These are phyloP conservation scores for Linnemannia zychae DNA, from an alignment of 192 early-diverging fungal genomes.

Conservation along the genomic window DNA sequence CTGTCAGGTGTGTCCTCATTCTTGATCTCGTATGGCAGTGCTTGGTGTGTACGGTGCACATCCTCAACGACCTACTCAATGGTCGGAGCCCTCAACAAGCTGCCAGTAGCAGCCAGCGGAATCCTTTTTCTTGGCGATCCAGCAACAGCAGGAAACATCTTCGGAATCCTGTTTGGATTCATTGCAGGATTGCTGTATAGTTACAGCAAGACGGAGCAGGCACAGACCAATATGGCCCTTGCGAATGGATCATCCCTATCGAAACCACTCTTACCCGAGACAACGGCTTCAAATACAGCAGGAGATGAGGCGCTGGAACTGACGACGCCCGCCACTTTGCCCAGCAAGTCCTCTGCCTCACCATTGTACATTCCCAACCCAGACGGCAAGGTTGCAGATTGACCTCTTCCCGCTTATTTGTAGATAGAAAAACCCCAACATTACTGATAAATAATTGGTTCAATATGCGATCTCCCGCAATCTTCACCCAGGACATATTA, in stretches of 20 bases:
- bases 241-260: constrained; percentile 1
- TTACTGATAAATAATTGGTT: neutral
- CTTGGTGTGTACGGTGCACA: constrained; percentile 84
- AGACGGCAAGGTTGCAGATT: constrained; percentile 48
- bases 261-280: neutral
- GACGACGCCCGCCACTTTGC: constrained; percentile 29
- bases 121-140: constrained; percentile 95
- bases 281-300: constrained; percentile 7
- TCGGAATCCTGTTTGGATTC: constrained; percentile 88
- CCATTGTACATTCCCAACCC: constrained; percentile 40
- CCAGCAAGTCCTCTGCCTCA: neutral
- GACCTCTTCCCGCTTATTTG: neutral
- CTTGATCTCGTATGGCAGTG: constrained; percentile 86
- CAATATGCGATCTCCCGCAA: neutral
- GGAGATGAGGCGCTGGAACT: constrained; percentile 54
- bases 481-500: neutral
- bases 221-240: constrained; percentile 17
- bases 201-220: constrained; percentile 75
- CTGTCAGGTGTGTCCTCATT: constrained; percentile 88
- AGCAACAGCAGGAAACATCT: constrained; percentile 82
- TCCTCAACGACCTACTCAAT: constrained; percentile 88
- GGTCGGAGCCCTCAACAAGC: constrained; percentile 97
- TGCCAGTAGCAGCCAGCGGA: constrained; percentile 93
- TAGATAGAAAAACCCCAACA: neutral
- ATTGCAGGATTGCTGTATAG: constrained; percentile 79